Evolutionary conservation across 2,329 filamentous ascomycete species (phyloP).

Genomic region (Cercospora citrullina): DNA sequence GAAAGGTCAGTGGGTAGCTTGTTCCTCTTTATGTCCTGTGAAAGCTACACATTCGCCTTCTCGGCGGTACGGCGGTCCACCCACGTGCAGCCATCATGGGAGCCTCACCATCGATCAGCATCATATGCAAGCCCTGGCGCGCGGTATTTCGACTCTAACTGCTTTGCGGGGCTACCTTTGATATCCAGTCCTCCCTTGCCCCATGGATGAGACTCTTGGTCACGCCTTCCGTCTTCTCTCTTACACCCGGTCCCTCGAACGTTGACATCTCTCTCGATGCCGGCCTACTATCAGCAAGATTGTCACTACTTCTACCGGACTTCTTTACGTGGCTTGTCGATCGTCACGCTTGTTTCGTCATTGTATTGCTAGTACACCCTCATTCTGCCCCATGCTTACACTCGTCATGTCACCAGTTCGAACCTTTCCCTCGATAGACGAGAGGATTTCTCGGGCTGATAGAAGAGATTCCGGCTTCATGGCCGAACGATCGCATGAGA

Average conservation of each 20-base stretch:
- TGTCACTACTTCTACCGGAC: conserved; percentile 94
- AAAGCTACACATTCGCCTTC: neutral
- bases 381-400: conserved; percentile 33
- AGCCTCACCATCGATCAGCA: conserved; percentile 13
- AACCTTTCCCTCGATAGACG: conserved; percentile 33
- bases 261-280: conserved; percentile 57
- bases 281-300: conserved; percentile 77
- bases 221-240: neutral
- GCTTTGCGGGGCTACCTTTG: conserved; percentile 15
- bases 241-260: conserved; percentile 8
- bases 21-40: conserved; percentile 4
- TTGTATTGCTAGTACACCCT: conserved; percentile 62
- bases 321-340: conserved; percentile 79
- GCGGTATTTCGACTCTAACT: neutral
- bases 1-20: conserved; percentile 25
- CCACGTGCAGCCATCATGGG: conserved; percentile 17
- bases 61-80: conserved; percentile 25
- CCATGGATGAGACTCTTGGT: conserved; percentile 12
- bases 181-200: conserved; percentile 23
- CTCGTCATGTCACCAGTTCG: conserved; percentile 59
- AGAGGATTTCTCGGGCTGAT: conserved; percentile 22
- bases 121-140: conserved; percentile 11
- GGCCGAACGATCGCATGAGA: conserved; percentile 49
- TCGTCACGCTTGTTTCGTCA: conserved; percentile 75
- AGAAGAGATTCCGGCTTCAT: conserved; percentile 42